Base-by-base conservation (phyloP, 139 green algal genomes). In the Diplosphaera chodatii region DNA sequence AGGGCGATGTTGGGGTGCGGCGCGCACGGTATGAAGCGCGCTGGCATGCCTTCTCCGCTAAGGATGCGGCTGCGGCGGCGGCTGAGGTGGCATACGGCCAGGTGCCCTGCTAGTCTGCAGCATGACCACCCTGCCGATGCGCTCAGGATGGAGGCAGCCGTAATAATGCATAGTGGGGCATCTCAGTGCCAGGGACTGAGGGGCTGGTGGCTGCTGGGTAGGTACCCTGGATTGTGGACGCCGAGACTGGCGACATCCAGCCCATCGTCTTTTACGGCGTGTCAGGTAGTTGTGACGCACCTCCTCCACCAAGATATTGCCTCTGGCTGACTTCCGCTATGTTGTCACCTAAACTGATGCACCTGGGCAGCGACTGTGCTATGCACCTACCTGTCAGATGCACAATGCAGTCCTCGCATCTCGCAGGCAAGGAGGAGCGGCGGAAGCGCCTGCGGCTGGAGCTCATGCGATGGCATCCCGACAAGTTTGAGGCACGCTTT, bases 401-500 rank as follows among this genome's bases (percentile, higher is more conserved):
- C n/a, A n/a, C 37, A 48, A 48, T 10, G 37, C 37, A 6, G 37
- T 48, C 8, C 6, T 48, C 37, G 6, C 8, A 20, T 48, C 8
- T 10, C 8, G 74, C 10, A 63, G 67, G 6, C 28, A 55, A 67
- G 10, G 73, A 79, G 3, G 67, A 71, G 33, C 22, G 77, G 63
- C 64, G 69, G 37, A 71, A 72, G 27, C 68, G 74, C 3, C 68
- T 88, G 28, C 79, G 79, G 5, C 66, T 40, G 8, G 81, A 89
- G 73, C 72, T 89, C 3, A 77, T 89, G 62, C 69, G 84, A 6
- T 89, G 84, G 84, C 84, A 89, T 64, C 84, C 84, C 30, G 83
- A 89, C 64, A 88, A 88, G 73, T 89, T 89, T 70, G 59, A 55
- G 22, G 63, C 78, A 0, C 71, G 63, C 29, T 86, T 85, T 68